Percentiles rank a stretch among this genome's conserved stretches.
phyloP scores from a whole-genome alignment of 148 eudicot genomes.

The Polygonum maritimum region DNA sequence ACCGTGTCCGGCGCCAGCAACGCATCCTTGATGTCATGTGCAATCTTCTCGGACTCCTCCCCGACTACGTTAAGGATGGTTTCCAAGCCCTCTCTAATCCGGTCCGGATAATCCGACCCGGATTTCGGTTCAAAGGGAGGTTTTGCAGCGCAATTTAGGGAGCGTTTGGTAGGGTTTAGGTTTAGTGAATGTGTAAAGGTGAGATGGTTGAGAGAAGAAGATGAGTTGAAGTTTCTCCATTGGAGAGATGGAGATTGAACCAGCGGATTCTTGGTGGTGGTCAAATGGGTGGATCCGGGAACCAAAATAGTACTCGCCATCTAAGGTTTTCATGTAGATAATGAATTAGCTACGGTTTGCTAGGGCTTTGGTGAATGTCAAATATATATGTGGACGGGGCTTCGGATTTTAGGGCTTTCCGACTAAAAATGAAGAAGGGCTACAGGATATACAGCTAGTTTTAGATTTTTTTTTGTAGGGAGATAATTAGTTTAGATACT shows the following conservation, averaged over 20 bases:
- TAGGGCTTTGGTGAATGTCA: too few relatives aligned
- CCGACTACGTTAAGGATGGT: conserved; percentile 26
- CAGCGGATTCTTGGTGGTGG: neutral
- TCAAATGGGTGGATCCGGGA: neutral
- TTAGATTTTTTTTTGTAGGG: too few relatives aligned
- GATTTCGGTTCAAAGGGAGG: neutral
- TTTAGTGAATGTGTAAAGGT: neutral
- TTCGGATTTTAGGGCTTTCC: too few relatives aligned
- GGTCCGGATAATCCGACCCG: conserved; percentile 1
- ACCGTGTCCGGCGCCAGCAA: conserved; percentile 52
- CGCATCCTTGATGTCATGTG: conserved; percentile 27
- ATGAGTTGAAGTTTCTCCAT: neutral
- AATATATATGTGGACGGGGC: too few relatives aligned
- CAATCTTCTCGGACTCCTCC: conserved; percentile 26
- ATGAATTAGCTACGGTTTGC: too few relatives aligned
- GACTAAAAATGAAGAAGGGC: too few relatives aligned
- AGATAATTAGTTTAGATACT: too few relatives aligned
- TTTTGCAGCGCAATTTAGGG: conserved; percentile 14
- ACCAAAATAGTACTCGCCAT: neutral
- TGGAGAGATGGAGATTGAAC: neutral
- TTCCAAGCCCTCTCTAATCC: conserved; percentile 5
- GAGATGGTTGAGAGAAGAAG: neutral
- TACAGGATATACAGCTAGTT: too few relatives aligned
- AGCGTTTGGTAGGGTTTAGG: neutral
- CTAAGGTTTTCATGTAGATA: too few relatives aligned